A percentile compares a stretch with the other conserved stretches of the same genome.
Conservation (phyloP, 2,329 filamentous ascomycete genomes). For the Colletotrichum liaoningense region DNA sequence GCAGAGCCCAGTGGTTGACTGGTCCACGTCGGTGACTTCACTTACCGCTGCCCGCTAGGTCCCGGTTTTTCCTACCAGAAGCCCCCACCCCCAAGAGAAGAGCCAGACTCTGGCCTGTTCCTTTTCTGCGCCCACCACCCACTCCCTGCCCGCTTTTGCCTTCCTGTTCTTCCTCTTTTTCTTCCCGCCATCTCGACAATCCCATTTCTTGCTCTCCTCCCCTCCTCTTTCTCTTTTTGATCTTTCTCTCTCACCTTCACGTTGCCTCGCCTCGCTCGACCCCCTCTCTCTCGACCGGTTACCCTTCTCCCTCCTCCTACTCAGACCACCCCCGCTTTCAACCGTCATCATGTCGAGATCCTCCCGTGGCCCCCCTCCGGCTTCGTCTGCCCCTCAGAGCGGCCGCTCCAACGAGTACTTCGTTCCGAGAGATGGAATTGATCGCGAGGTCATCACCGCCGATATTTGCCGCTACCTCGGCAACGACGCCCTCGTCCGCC, state of each 20-base stretch:
- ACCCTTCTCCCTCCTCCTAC: constrained; percentile 30
- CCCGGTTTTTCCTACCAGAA: constrained; percentile 28
- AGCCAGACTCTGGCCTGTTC: constrained; percentile 36
- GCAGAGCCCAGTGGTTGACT: background rate
- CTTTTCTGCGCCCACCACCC: constrained; percentile 44
- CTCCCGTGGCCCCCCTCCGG: constrained; percentile 47
- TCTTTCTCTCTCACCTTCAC: constrained; percentile 31
- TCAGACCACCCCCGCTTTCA: constrained; percentile 31
- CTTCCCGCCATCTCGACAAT: constrained; percentile 43
- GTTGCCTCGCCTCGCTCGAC: constrained; percentile 21
- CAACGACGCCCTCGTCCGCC: constrained; percentile 83
- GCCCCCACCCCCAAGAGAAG: constrained; percentile 32
- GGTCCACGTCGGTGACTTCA: constrained; percentile 16
- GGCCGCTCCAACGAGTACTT: constrained; percentile 81
- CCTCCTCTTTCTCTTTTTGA: constrained; percentile 38
- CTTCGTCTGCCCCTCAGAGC: constrained; percentile 50
- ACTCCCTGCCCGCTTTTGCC: constrained; percentile 43
- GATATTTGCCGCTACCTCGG: constrained; percentile 88
- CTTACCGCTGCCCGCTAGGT: constrained; percentile 18
- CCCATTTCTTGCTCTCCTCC: constrained; percentile 40
- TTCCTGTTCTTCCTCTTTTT: constrained; percentile 42
- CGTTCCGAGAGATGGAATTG: constrained; percentile 82
- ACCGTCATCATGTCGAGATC: constrained; percentile 53
- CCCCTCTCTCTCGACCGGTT: constrained; percentile 30
- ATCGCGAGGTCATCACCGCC: constrained; percentile 85